A percentile compares a stretch with the other conserved stretches of the same genome.
Conservation (phyloP, 805 yeast genomes). For the Candida namnaoensis region DNA sequence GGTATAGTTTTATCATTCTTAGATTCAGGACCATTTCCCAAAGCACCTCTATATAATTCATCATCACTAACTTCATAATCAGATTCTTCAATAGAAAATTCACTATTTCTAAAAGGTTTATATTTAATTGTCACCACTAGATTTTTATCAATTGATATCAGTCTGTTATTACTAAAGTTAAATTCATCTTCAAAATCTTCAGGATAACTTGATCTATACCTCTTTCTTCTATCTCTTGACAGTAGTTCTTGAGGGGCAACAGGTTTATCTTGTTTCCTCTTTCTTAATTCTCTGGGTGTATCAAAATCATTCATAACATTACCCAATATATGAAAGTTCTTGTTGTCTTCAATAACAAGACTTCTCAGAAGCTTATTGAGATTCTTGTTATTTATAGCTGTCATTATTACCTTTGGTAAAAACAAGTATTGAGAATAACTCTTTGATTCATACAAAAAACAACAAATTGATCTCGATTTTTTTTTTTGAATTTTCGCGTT, state of each 20-base stretch:
- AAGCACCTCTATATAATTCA: constrained; percentile 63
- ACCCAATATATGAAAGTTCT: constrained; percentile 12
- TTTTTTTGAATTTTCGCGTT: too few species aligned
- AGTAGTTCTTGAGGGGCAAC: constrained; percentile 11
- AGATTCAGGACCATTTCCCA: constrained; percentile 43
- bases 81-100: constrained; percentile 15
- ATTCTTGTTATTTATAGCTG: background rate
- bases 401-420: too few species aligned
- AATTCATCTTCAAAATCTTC: background rate
- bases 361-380: constrained; percentile 10
- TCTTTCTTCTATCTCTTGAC: constrained; percentile 10
- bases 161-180: background rate
- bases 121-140: background rate
- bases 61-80: constrained; percentile 13
- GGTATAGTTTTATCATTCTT: constrained; percentile 59
- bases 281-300: constrained; percentile 1
- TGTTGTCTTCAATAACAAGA: constrained; percentile 16
- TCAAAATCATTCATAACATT: constrained; percentile 2
- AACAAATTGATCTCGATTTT: too few species aligned
- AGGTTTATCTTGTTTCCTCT: constrained; percentile 17
- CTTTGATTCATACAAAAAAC: too few species aligned
- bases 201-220: constrained; percentile 12
- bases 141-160: background rate
- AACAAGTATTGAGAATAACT: too few species aligned
- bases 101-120: constrained; percentile 13